Conservation (phyloP, 1,284 basidiomycete genomes). For the Cryptococcus sp. region DNA sequence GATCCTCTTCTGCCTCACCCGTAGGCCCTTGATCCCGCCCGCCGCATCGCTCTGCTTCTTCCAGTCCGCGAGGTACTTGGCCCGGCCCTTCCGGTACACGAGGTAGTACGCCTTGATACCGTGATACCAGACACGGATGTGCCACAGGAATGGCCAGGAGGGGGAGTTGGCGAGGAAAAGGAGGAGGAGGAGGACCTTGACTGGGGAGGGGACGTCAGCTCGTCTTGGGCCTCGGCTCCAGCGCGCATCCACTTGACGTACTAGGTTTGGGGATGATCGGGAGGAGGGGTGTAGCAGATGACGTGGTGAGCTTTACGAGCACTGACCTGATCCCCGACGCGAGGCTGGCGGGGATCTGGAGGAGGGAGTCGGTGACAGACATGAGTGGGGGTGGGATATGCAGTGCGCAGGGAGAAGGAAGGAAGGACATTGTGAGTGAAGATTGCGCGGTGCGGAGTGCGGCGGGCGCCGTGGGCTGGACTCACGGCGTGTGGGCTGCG, state of each 20-base stretch:
- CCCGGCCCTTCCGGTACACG: constrained; percentile 27
- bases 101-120: constrained; percentile 32
- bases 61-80: constrained; percentile 33
- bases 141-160: constrained; percentile 48
- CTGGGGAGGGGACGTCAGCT: constrained; percentile 19
- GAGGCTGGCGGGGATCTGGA: constrained; percentile 18
- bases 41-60: constrained; percentile 18
- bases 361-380: neutral
- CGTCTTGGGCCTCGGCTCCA: too few species aligned
- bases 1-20: constrained; percentile 25
- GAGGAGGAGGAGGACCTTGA: constrained; percentile 44
- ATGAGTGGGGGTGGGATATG: neutral
- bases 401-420: neutral
- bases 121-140: constrained; percentile 40
- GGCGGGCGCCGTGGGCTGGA: too few species aligned
- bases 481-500: too few species aligned
- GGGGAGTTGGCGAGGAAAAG: constrained; percentile 41
- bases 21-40: constrained; percentile 29
- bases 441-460: too few species aligned
- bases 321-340: constrained; percentile 3
- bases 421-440: neutral
- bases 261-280: constrained; percentile 43
- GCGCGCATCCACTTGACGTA: constrained; percentile 23
- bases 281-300: constrained; percentile 32
- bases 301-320: constrained; percentile 12